These are phyloP conservation scores for Cryptococcus jaspeensis DNA, from an alignment of 1,284 basidiomycete species.

Conservation along the genomic window DNA sequence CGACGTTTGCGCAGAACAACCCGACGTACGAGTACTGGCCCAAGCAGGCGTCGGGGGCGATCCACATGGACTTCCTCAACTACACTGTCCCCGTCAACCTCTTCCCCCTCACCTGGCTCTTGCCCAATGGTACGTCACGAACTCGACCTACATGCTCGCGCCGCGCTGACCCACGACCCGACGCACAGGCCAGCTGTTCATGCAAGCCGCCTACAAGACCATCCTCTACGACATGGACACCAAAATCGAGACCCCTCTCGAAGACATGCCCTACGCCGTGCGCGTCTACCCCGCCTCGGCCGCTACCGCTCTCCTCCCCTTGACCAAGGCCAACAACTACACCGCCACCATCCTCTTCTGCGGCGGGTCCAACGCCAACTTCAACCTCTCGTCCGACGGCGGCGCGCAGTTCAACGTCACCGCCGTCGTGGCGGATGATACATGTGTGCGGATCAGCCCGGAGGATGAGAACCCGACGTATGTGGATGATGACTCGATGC, in stretches of 20 bases:
- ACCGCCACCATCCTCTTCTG: slow-evolving; percentile 83
- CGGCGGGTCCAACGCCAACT: slow-evolving; percentile 66
- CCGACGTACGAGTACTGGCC: slow-evolving; percentile 75
- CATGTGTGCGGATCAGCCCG: slow-evolving; percentile 64
- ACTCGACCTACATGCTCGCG: neutral
- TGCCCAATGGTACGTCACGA: slow-evolving; percentile 68
- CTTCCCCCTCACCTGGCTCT: slow-evolving; percentile 78
- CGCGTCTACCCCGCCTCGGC: slow-evolving; percentile 91
- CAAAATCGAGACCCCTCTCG: slow-evolving; percentile 32
- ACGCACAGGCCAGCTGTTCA: slow-evolving; percentile 54
- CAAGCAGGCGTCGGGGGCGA: slow-evolving; percentile 56
- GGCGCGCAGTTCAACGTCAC: slow-evolving; percentile 49
- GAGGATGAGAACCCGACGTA: slow-evolving; percentile 66
- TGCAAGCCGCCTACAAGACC: slow-evolving; percentile 64
- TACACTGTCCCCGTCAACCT: slow-evolving; percentile 86
- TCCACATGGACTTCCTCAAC: slow-evolving; percentile 74
- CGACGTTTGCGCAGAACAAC: slow-evolving; percentile 68
- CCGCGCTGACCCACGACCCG: neutral
- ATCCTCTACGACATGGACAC: slow-evolving; percentile 47
- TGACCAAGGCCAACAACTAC: slow-evolving; percentile 87
- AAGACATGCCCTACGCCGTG: slow-evolving; percentile 58
- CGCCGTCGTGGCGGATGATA: slow-evolving; percentile 46
- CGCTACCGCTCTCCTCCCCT: slow-evolving; percentile 82
- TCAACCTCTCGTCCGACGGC: slow-evolving; percentile 42
- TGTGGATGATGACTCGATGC: slow-evolving; percentile 65